These are phyloP conservation scores for Saccharomyces hybrid DNA, from an alignment of 1,139 yeast species.

Conservation along the genomic window DNA sequence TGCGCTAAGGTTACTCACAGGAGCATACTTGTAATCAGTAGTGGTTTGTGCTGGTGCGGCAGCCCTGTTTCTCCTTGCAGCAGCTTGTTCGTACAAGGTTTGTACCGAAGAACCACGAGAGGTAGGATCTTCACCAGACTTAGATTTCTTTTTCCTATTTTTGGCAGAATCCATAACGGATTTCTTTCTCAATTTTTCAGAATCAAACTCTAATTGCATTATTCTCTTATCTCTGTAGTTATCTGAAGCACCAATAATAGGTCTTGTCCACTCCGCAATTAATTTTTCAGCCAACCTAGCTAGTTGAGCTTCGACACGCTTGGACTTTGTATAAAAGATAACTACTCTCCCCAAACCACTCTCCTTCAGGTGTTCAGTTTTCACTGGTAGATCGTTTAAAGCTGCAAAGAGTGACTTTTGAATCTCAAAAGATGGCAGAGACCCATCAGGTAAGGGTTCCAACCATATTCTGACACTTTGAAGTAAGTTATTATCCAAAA, in stretches of 20 bases:
- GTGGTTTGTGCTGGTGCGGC: conserved; percentile 89
- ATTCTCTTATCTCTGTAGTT: conserved; percentile 86
- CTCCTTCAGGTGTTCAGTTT: conserved; percentile 91
- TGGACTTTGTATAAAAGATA: conserved; percentile 86
- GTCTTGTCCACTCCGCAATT: conserved; percentile 97
- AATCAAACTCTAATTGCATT: conserved; percentile 63
- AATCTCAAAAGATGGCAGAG: conserved; percentile 92
- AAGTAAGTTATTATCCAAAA: conserved; percentile 84
- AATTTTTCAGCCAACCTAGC: conserved; percentile 85
- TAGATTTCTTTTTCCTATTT: conserved; percentile 24
- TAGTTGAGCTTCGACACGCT: conserved; percentile 78
- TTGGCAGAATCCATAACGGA: conserved; percentile 28
- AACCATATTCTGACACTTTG: conserved; percentile 96
- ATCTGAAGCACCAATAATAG: conserved; percentile 92
- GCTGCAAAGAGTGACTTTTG: conserved; percentile 81
- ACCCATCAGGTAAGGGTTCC: conserved; percentile 96
- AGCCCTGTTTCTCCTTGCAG: conserved; percentile 89
- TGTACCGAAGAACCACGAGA: conserved; percentile 21
- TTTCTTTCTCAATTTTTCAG: conserved; percentile 45
- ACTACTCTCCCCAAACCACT: conserved; percentile 91
- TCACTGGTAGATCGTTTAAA: conserved; percentile 73
- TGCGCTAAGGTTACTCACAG: conserved; percentile 51
- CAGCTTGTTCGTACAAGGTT: conserved; percentile 72
- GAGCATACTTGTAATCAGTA: conserved; percentile 86
- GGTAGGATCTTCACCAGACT: conserved; percentile 35